phyloP scores from a whole-genome alignment of 768 basidiomycete genomes.

The Agrocybe praecox region DNA sequence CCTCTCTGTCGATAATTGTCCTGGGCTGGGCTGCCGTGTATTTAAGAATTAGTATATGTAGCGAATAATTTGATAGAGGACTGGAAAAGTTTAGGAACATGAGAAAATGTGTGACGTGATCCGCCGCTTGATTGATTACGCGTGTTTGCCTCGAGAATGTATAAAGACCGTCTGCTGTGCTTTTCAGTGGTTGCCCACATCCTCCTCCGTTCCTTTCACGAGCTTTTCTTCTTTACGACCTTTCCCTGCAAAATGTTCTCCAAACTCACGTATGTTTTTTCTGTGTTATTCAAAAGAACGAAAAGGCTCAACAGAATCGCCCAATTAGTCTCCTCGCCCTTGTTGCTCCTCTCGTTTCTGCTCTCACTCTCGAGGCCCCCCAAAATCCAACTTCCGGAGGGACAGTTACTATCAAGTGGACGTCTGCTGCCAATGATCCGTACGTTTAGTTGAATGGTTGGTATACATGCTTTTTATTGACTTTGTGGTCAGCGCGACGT shows the following conservation, averaged over 20 bases:
- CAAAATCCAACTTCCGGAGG: slow-evolving; percentile 32
- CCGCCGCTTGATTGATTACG: slow-evolving; percentile 24
- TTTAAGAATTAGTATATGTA: background rate
- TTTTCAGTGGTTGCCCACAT: slow-evolving; percentile 4
- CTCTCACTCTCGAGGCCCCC: slow-evolving; percentile 44
- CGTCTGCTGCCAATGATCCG: slow-evolving; percentile 42
- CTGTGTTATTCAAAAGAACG: background rate
- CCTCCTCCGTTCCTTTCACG: slow-evolving; percentile 21
- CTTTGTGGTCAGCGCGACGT: slow-evolving; percentile 21
- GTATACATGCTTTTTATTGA: background rate
- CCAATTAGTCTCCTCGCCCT: slow-evolving; percentile 44
- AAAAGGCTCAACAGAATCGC: slow-evolving; percentile 2
- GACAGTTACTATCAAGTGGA: slow-evolving; percentile 49
- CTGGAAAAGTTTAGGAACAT: background rate
- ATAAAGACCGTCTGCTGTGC: slow-evolving; percentile 22
- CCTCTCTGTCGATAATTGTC: background rate
- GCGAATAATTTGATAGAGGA: background rate
- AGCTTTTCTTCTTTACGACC: slow-evolving; percentile 23
- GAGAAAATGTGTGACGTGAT: slow-evolving; percentile 10
- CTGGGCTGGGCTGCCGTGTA: background rate
- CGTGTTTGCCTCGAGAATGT: slow-evolving; percentile 24
- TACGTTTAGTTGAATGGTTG: slow-evolving; percentile 24
- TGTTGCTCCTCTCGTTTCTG: slow-evolving; percentile 49
- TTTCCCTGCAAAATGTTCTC: slow-evolving; percentile 53
- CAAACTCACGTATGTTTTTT: slow-evolving; percentile 43